Conservation (phyloP, 192 early-diverging fungal genomes). For the Mortierella alpina region DNA sequence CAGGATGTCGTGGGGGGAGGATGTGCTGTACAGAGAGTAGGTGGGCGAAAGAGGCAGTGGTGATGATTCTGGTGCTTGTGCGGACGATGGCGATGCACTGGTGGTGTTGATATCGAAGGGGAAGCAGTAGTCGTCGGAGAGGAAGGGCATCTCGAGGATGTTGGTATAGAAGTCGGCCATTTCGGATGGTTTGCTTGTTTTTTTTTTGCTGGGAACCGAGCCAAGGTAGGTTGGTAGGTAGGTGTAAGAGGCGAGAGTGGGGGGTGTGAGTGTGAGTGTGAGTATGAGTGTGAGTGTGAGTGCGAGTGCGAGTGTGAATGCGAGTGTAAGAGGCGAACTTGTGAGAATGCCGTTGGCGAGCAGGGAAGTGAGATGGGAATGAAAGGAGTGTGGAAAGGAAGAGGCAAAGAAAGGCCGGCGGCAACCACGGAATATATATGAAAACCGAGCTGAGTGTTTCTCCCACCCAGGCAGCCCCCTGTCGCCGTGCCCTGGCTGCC, state of each 20-base stretch:
- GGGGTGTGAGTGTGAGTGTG: neutral
- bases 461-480: too few relatives aligned
- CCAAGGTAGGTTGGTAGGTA: too few relatives aligned
- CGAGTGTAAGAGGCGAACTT: neutral
- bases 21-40: conserved; percentile 33
- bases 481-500: too few relatives aligned
- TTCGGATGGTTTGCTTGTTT: neutral
- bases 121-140: conserved; percentile 49
- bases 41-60: neutral
- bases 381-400: neutral
- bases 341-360: neutral
- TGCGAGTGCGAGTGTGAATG: neutral
- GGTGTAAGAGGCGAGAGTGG: neutral
- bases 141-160: conserved; percentile 45
- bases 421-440: too few relatives aligned
- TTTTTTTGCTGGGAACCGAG: neutral
- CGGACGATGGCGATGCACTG: neutral
- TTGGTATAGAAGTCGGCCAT: conserved; percentile 39
- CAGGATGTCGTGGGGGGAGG: conserved; percentile 29
- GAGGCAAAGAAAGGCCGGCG: neutral
- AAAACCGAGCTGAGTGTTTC: too few relatives aligned
- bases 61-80: neutral
- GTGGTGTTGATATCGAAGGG: conserved; percentile 21
- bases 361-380: neutral
- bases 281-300: neutral